A percentile compares a stretch with the other conserved stretches of the same genome.
Conservation (phyloP, 2,329 filamentous ascomycete genomes). For the Stemphylium vesicarium region DNA sequence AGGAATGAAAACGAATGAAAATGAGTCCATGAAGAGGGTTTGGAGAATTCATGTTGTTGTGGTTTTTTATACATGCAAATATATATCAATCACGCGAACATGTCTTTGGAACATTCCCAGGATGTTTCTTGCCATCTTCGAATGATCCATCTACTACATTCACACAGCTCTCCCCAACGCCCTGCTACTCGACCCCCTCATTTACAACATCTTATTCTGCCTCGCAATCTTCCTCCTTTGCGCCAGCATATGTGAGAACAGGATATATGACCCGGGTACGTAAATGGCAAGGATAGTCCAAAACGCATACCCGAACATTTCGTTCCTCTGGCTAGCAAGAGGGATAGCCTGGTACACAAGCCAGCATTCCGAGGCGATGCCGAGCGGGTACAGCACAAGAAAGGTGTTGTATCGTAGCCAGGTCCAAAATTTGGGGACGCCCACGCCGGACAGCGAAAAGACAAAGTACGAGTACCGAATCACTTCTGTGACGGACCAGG, state of each 20-base stretch:
- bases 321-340: slow-evolving; percentile 61
- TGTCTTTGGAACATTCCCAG: not conserved
- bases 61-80: not conserved
- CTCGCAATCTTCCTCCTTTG: slow-evolving; percentile 76
- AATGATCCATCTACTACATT: too few species aligned
- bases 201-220: not conserved
- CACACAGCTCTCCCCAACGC: too few species aligned
- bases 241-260: slow-evolving; percentile 94
- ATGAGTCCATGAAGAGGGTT: too few species aligned
- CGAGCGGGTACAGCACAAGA: slow-evolving; percentile 88
- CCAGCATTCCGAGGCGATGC: slow-evolving; percentile 85
- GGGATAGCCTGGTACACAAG: slow-evolving; percentile 75
- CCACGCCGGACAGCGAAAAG: slow-evolving; percentile 64
- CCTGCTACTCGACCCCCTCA: too few species aligned
- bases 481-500: slow-evolving; percentile 91
- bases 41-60: not conserved
- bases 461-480: slow-evolving; percentile 94
- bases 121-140: not conserved
- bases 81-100: too few species aligned
- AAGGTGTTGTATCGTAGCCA: slow-evolving; percentile 94
- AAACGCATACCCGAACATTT: slow-evolving; percentile 64
- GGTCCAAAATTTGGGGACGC: slow-evolving; percentile 70
- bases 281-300: slow-evolving; percentile 74
- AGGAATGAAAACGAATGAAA: too few species aligned
- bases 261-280: slow-evolving; percentile 78